phyloP scores from a whole-genome alignment of 371 early-diverging fungal species.

The Actinomortierella wolfii region DNA sequence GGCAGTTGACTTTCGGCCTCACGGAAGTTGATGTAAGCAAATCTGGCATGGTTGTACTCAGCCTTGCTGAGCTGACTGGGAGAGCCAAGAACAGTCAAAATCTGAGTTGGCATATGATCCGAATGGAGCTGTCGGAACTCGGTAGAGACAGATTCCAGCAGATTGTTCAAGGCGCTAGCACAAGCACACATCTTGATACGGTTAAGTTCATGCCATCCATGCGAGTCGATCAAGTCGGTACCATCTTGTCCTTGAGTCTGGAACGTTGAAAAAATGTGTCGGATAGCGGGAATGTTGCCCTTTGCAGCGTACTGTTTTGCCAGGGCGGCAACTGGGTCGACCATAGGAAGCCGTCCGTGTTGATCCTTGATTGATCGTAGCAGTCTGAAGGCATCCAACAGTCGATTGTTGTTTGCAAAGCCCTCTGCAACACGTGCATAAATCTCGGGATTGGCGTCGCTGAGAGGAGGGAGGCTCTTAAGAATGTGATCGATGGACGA shows the following conservation, averaged over 20 bases:
- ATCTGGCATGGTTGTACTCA: constrained; percentile 20
- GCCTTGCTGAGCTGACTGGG: constrained; percentile 20
- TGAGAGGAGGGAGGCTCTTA: constrained; percentile 10
- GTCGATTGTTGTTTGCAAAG: constrained; percentile 21
- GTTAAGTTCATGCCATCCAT: no score
- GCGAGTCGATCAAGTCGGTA: no score
- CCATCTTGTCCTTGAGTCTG: no score
- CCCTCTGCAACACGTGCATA: constrained; percentile 23
- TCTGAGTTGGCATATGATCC: no score
- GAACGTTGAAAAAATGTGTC: no score
- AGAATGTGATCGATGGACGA: constrained; percentile 11
- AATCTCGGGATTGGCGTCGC: constrained; percentile 5
- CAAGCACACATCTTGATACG: no score
- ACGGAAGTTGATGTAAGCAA: constrained; percentile 8
- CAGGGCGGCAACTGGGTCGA: constrained; percentile 19
- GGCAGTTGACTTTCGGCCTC: constrained; percentile 15
- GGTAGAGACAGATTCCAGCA: no score
- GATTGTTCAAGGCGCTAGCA: no score
- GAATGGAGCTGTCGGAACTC: no score
- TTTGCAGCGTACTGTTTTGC: constrained; percentile 26
- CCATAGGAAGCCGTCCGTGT: constrained; percentile 9
- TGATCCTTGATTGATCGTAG: no score
- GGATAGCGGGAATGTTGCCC: constrained; percentile 29
- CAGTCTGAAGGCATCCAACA: constrained; percentile 1
- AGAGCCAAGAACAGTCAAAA: no score